These are phyloP conservation scores for Phyllosticta capitalensis DNA, from an alignment of 2,329 filamentous ascomycete genomes.

Conservation along the genomic window DNA sequence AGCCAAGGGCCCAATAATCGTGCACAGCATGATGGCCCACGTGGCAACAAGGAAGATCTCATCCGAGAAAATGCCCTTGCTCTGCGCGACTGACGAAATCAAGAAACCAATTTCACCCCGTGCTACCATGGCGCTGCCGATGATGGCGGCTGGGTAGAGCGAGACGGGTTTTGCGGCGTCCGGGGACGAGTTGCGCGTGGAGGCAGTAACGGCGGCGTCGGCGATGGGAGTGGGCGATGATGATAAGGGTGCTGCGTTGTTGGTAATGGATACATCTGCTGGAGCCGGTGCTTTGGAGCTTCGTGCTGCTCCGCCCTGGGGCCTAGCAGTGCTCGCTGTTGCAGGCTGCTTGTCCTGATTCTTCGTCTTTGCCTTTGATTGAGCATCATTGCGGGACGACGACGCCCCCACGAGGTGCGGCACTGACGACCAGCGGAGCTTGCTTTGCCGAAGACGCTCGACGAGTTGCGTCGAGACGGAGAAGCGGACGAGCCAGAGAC, in stretches of 20 bases:
- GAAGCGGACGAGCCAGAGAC: conserved; percentile 33
- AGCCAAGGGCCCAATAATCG: conserved; percentile 44
- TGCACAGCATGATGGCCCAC: conserved; percentile 50
- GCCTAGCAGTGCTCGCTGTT: neutral
- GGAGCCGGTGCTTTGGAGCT: neutral
- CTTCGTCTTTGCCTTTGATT: neutral
- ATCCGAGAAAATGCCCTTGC: conserved; percentile 36
- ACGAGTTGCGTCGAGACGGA: conserved; percentile 11
- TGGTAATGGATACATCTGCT: neutral
- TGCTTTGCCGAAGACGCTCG: neutral
- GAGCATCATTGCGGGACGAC: neutral
- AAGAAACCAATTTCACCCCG: conserved; percentile 74
- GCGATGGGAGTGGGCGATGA: neutral
- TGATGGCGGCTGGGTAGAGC: conserved; percentile 56
- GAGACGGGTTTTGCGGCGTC: conserved; percentile 44
- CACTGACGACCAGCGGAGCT: neutral
- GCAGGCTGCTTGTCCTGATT: neutral
- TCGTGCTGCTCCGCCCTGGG: neutral
- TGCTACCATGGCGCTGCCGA: conserved; percentile 63
- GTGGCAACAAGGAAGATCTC: conserved; percentile 45
- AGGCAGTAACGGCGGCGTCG: neutral
- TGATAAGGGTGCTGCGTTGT: neutral
- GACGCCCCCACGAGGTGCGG: conserved; percentile 4
- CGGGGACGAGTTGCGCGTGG: conserved; percentile 13
- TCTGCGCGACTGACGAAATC: conserved; percentile 59